Evolutionary conservation across 2,329 filamentous ascomycete species (phyloP).

Genomic region (Diplodia mutila): DNA sequence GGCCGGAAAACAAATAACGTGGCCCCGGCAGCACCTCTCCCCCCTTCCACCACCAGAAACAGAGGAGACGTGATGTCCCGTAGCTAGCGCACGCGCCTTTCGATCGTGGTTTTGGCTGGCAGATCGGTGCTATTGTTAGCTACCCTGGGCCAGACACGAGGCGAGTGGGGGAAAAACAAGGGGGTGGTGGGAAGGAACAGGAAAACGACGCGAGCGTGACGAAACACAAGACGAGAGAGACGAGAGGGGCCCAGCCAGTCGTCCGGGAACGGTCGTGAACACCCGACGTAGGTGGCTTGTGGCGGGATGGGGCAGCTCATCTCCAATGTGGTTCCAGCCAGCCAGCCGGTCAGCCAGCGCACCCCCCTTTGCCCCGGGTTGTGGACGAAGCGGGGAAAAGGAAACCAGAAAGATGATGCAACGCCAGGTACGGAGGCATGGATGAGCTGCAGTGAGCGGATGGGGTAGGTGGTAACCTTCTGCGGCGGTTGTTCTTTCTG

Average conservation of each 20-base stretch:
- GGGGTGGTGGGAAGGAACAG: background rate
- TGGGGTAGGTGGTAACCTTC: background rate
- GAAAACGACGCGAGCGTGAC: background rate
- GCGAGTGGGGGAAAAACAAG: background rate
- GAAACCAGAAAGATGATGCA: background rate
- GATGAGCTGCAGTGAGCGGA: background rate
- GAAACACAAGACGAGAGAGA: background rate
- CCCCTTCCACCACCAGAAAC: background rate
- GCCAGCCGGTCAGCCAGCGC: background rate
- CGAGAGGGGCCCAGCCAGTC: background rate
- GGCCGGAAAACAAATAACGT: background rate
- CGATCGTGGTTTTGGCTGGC: slow-evolving; percentile 7
- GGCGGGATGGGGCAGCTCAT: background rate
- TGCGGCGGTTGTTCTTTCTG: background rate
- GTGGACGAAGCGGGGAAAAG: background rate
- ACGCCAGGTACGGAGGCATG: background rate
- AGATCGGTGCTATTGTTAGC: slow-evolving; percentile 23
- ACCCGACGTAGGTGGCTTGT: background rate
- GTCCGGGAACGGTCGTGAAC: background rate
- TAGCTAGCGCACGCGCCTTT: background rate
- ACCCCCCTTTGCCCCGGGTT: background rate
- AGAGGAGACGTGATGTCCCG: background rate
- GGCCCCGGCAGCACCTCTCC: background rate
- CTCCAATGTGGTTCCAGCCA: background rate
- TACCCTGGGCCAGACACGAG: background rate